Percentiles rank a stretch among this genome's conserved stretches.
Evolutionary conservation across 345 rosid genomes (phyloP).

Genomic region (Odontarrhena argentea): DNA sequence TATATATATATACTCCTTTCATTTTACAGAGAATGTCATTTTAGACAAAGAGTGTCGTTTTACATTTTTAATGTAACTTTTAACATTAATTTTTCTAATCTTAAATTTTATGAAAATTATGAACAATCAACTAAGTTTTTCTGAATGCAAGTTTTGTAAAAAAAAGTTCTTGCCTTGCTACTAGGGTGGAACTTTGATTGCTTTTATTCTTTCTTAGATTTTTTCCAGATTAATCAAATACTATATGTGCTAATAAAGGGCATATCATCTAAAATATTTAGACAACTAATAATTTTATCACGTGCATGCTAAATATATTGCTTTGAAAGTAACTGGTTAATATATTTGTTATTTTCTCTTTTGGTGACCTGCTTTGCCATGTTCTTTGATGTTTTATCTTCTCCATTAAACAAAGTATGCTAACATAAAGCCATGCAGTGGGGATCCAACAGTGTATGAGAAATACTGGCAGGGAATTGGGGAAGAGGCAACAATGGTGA

Average conservation of each 20-base stretch:
- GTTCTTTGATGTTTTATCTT: slow-evolving; percentile 20
- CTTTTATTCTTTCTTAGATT: slow-evolving; percentile 3
- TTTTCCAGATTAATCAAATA: slow-evolving; percentile 9
- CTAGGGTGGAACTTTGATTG: neutral
- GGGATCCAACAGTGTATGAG: slow-evolving; percentile 92
- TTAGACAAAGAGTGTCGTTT: too few species aligned
- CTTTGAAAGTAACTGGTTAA: slow-evolving; percentile 26
- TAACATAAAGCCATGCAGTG: slow-evolving; percentile 49
- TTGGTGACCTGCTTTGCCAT: slow-evolving; percentile 25
- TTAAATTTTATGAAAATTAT: too few species aligned
- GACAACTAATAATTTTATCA: too few species aligned
- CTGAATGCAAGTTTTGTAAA: neutral
- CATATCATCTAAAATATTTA: slow-evolving; percentile 24
- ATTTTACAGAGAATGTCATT: too few species aligned
- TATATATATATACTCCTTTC: neutral
- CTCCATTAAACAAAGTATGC: slow-evolving; percentile 8
- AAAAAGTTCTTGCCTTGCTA: slow-evolving; percentile 2
- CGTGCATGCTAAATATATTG: neutral
- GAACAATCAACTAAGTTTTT: neutral
- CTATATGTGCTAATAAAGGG: slow-evolving; percentile 10
- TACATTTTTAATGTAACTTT: too few species aligned
- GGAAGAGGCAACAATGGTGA: slow-evolving; percentile 66
- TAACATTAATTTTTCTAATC: too few species aligned
- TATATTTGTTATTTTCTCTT: neutral
- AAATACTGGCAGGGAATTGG: slow-evolving; percentile 71